Conservation (phyloP, 169 alveolate genomes). For the Eimeria falciformis region DNA sequence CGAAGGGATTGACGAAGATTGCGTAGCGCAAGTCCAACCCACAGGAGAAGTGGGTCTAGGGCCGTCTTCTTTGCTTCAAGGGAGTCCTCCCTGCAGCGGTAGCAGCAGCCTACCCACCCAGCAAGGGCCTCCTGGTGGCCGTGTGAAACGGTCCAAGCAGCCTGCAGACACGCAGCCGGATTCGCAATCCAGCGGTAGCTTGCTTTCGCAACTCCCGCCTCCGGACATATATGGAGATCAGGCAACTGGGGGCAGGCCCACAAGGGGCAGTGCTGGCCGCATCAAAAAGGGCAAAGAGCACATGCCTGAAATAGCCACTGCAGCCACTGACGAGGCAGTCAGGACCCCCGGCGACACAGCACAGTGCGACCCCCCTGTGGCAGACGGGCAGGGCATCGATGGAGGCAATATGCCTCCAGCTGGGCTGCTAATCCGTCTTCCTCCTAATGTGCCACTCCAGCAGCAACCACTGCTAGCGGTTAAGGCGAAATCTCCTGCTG, state of each 20-base stretch:
- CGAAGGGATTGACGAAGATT: not conserved
- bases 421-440: not conserved
- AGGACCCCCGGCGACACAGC: too few species aligned
- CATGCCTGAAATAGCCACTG: too few species aligned
- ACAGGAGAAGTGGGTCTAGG: not conserved
- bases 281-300: not conserved
- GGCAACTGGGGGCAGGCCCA: not conserved
- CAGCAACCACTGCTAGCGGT: not conserved
- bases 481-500: not conserved
- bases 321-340: too few species aligned
- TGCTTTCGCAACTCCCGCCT: not conserved
- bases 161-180: not conserved
- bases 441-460: not conserved
- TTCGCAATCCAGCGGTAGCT: not conserved
- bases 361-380: not conserved
- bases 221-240: not conserved
- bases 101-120: not conserved
- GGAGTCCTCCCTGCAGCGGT: not conserved
- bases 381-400: not conserved
- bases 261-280: not conserved
- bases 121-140: conserved; percentile 11
- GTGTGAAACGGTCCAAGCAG: not conserved
- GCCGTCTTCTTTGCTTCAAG: not conserved
- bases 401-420: not conserved
- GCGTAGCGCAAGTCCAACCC: not conserved